phyloP scores from a whole-genome alignment of 2,329 filamentous ascomycete genomes.

The Aspergillus novofumigatus region DNA sequence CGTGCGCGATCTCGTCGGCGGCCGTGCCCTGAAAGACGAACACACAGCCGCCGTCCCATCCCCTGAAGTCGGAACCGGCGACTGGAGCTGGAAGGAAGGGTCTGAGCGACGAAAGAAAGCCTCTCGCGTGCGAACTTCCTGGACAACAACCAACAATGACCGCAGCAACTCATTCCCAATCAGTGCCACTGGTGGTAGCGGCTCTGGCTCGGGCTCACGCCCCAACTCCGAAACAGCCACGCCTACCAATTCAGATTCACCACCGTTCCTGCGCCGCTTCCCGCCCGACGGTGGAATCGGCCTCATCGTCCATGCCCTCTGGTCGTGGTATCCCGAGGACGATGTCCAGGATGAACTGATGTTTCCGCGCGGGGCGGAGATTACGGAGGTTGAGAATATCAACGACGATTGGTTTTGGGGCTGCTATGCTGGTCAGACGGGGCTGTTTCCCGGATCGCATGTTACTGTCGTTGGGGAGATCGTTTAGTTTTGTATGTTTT shows the following conservation, averaged over 20 bases:
- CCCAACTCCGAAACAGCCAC: constrained; percentile 18
- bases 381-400: constrained; percentile 77
- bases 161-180: constrained; percentile 5
- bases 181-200: neutral
- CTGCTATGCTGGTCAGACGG: constrained; percentile 73
- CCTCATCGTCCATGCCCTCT: constrained; percentile 59
- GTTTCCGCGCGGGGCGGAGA: constrained; percentile 79
- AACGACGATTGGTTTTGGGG: constrained; percentile 91
- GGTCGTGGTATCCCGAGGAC: constrained; percentile 70
- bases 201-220: neutral
- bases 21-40: constrained; percentile 62
- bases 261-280: constrained; percentile 42
- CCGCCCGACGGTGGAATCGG: constrained; percentile 75
- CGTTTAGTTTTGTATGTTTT: constrained; percentile 8
- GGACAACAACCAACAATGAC: constrained; percentile 4
- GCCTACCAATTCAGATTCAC: constrained; percentile 28
- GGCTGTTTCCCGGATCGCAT: constrained; percentile 77
- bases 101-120: constrained; percentile 36
- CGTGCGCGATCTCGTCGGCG: constrained; percentile 72
- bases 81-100: constrained; percentile 44
- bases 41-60: constrained; percentile 34
- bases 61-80: constrained; percentile 26
- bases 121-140: constrained; percentile 25
- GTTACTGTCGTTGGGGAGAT: constrained; percentile 51
- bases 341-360: constrained; percentile 64